Evolutionary conservation across 140 eudicot species (phyloP).

Genomic region (Artemisia princeps): DNA sequence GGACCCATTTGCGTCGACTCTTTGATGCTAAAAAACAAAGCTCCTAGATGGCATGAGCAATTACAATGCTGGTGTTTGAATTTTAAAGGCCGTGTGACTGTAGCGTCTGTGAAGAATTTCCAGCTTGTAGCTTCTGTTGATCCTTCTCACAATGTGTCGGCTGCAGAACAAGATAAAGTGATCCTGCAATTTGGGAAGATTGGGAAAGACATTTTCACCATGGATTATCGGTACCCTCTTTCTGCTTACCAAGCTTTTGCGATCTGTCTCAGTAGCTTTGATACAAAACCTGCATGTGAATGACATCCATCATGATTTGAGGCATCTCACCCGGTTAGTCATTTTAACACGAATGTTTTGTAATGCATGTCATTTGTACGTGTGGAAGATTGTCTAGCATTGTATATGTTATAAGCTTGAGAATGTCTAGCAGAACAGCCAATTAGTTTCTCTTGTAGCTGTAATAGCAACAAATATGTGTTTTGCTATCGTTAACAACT

Average conservation of each 20-base stretch:
- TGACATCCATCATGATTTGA: conserved; percentile 29
- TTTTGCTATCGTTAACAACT: conserved; percentile 19
- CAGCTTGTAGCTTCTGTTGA: conserved; percentile 79
- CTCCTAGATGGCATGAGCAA: conserved; percentile 93
- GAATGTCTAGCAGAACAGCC: conserved; percentile 29
- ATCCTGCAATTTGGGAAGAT: conserved; percentile 87
- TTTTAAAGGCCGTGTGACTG: conserved; percentile 88
- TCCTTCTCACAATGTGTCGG: conserved; percentile 49
- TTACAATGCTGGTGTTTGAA: conserved; percentile 89
- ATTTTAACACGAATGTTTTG: conserved; percentile 14
- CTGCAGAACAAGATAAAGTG: conserved; percentile 63
- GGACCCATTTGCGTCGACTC: conserved; percentile 28
- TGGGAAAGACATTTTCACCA: conserved; percentile 78
- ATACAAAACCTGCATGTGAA: conserved; percentile 89
- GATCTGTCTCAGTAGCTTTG: conserved; percentile 89
- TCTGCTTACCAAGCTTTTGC: conserved; percentile 97
- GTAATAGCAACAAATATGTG: conserved; percentile 29
- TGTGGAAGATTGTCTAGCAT: conserved; percentile 26
- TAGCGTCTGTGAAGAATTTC: conserved; percentile 89
- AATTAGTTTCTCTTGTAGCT: conserved; percentile 28
- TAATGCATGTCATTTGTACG: conserved; percentile 17
- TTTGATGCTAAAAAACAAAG: conserved; percentile 61
- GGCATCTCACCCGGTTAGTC: conserved; percentile 16
- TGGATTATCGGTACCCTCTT: conserved; percentile 86
- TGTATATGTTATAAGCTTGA: conserved; percentile 27